These are phyloP conservation scores for Aspergillus haitiensis DNA, from an alignment of 495 filamentous ascomycete species.

Conservation along the genomic window DNA sequence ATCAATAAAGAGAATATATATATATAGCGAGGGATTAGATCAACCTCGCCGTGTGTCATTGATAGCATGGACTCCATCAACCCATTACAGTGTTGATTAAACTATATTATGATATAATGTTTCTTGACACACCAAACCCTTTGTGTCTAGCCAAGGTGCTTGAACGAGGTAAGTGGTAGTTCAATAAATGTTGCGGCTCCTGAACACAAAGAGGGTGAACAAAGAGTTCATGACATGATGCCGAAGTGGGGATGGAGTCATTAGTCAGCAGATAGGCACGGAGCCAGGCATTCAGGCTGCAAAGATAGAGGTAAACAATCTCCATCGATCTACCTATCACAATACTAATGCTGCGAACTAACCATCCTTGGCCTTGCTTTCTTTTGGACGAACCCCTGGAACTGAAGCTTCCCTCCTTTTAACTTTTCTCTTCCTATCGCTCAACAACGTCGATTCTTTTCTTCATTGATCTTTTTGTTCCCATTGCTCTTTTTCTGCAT, in stretches of 20 bases:
- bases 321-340: conserved; percentile 17
- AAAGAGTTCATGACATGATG: conserved; percentile 1
- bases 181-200: too few relatives aligned
- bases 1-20: too few relatives aligned
- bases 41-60: too few relatives aligned
- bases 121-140: too few relatives aligned
- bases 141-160: too few relatives aligned
- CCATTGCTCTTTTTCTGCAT: background rate
- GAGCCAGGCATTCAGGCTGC: conserved; percentile 18
- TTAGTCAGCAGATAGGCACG: conserved; percentile 1
- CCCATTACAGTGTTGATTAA: too few relatives aligned
- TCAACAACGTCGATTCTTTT: background rate
- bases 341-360: conserved; percentile 12
- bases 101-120: too few relatives aligned
- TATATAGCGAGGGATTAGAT: too few relatives aligned
- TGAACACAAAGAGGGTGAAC: background rate
- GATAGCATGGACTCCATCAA: too few relatives aligned
- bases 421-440: conserved; percentile 3
- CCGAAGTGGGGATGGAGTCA: background rate
- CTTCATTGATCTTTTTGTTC: conserved; percentile 1
- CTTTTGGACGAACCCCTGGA: conserved; percentile 13
- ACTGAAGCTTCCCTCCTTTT: conserved; percentile 4
- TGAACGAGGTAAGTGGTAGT: too few relatives aligned
- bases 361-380: conserved; percentile 6
- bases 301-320: conserved; percentile 12